Conservation (phyloP, 345 rosid species). For the Balakata baccata region DNA sequence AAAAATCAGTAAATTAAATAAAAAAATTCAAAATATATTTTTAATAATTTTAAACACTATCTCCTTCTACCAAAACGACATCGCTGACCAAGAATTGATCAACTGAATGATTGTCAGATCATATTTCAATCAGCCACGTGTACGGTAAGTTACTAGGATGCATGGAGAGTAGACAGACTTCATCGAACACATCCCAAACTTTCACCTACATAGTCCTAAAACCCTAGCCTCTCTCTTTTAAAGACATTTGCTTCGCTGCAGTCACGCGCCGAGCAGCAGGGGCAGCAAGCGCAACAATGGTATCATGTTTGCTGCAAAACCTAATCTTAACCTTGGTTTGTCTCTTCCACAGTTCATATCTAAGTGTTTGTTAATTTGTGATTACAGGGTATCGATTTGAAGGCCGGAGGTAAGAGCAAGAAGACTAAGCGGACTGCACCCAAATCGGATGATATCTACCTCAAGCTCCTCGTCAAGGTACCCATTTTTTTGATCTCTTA, state of each 20-base stretch:
- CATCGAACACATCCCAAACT: background rate
- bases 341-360: background rate
- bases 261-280: conserved; percentile 10
- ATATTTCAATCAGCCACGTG: background rate
- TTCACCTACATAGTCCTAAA: conserved; percentile 4
- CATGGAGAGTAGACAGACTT: background rate
- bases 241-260: conserved; percentile 10
- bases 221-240: conserved; percentile 15
- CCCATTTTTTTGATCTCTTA: background rate
- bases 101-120: background rate
- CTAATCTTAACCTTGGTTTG: background rate
- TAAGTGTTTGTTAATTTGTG: background rate
- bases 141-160: background rate
- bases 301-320: background rate
- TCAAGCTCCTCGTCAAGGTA: conserved; percentile 93
- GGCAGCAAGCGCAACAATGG: conserved; percentile 10
- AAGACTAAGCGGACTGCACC: conserved; percentile 88
- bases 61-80: too few relatives aligned
- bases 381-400: conserved; percentile 86
- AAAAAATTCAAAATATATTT: too few relatives aligned
- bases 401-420: conserved; percentile 98
- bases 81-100: too few relatives aligned
- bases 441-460: conserved; percentile 90
- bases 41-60: too few relatives aligned
- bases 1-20: too few relatives aligned